phyloP scores from a whole-genome alignment of 2,329 filamentous ascomycete genomes.

The Lomentospora prolificans region DNA sequence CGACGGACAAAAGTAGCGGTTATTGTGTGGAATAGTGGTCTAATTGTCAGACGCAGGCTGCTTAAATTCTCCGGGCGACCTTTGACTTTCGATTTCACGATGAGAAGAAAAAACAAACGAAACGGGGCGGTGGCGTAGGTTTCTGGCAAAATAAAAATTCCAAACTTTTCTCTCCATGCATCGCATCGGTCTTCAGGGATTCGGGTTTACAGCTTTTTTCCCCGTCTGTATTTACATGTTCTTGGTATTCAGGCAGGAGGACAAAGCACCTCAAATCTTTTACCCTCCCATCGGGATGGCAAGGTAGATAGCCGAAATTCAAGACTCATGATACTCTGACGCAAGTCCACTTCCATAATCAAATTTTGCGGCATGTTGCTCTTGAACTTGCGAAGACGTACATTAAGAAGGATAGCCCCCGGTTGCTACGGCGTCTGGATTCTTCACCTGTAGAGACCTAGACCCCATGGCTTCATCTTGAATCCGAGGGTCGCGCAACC shows the following conservation, averaged over 20 bases:
- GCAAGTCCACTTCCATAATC: background rate
- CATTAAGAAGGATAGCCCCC: too few species aligned
- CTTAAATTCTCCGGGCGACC: constrained; percentile 5
- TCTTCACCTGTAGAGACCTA: too few species aligned
- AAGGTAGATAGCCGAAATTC: constrained; percentile 3
- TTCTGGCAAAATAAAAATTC: constrained; percentile 10
- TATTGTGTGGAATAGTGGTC: too few species aligned
- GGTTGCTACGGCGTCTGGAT: too few species aligned
- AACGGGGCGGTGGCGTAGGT: constrained; percentile 13
- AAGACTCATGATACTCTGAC: constrained; percentile 6
- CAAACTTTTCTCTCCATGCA: constrained; percentile 5
- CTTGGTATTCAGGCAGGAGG: constrained; percentile 2
- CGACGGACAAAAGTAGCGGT: too few species aligned
- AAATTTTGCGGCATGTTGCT: too few species aligned
- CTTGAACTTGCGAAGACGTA: too few species aligned
- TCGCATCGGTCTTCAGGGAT: constrained; percentile 3
- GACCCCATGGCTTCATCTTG: too few species aligned
- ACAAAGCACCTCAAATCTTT: background rate
- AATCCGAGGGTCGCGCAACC: too few species aligned
- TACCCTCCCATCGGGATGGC: background rate
- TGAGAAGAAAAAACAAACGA: constrained; percentile 11
- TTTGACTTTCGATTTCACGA: background rate
- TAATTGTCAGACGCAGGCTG: too few species aligned
- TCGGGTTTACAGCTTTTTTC: constrained; percentile 6
- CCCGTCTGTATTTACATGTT: constrained; percentile 3